Evolutionary conservation across 2,329 filamentous ascomycete species (phyloP), one percentile per base, ranked within the genome.

Genomic region (Fusarium sp.): DNA sequence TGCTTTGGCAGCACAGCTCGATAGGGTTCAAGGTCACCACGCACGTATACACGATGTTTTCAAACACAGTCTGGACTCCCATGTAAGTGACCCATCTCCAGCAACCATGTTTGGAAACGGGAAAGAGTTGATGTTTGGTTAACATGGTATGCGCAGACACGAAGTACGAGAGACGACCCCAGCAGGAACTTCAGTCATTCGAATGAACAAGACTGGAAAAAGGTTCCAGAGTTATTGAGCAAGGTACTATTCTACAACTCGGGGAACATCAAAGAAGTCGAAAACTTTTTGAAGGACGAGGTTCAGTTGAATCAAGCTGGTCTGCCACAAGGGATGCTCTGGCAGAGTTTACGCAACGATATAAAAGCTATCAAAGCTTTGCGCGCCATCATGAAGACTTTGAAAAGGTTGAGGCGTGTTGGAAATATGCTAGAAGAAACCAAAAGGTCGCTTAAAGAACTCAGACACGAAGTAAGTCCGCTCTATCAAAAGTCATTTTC

Each of bases 291-390:
- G 2, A 1, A 2, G 0, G 2, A 51, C 1, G 30, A 55, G 1
- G 42, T 60, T 3, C 26, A 37, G 0, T 2, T 62, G 3, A 14
- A 18, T 18, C 5, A 12, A 13, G 30, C 69, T 21, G 51, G 46
- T 7, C 12, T 56, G 2, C 67, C 68, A 2, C 53, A 42, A 13
- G 56, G 64, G 1, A 14, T n/a, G 3, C 19, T 70, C 7, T 68
- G 62, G 23, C 26, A 21, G 18, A 54, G 63, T 12, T 13, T 70
- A 2, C 37, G 28, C 19, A 7, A 3, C 2, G 58, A 71, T 3
- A 1, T 16, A 3, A 6, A 23, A 7, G 64, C 60, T 2, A 9
- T 54, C 1, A 50, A 45, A 3, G 39, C 49, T 14, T 25, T 71
- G 7, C 28, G 28, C 1, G 21, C 4, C n/a, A n/a, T n/a, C n/a